Evolutionary conservation across 345 rosid genomes (phyloP).

Genomic region (Dipteronia sinensis): DNA sequence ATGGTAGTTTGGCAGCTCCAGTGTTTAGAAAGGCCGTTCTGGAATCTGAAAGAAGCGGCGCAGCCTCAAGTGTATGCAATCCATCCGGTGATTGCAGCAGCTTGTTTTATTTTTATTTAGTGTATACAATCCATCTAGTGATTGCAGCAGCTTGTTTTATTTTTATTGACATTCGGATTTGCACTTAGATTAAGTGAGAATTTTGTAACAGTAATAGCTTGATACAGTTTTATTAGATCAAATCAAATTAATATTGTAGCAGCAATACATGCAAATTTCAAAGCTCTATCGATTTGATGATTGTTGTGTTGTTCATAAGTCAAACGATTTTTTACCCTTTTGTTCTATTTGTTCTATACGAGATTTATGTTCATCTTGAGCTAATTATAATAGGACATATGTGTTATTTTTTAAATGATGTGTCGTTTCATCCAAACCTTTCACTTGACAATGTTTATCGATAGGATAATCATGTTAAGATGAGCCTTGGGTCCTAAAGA

Average conservation of each 20-base stretch:
- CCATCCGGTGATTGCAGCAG: background rate
- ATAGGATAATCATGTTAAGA: no score
- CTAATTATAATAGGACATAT: no score
- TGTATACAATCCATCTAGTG: background rate
- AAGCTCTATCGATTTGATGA: no score
- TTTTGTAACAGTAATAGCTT: background rate
- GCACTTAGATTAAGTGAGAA: background rate
- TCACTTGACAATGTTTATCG: no score
- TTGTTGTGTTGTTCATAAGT: no score
- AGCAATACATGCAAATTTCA: background rate
- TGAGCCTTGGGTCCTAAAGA: no score
- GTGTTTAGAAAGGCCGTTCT: background rate
- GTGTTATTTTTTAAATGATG: no score
- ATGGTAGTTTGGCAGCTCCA: slow-evolving; percentile 39
- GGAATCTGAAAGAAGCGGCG: background rate
- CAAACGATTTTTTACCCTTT: no score
- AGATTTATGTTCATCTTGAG: no score
- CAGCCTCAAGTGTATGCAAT: background rate
- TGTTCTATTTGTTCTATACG: no score
- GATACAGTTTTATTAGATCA: background rate
- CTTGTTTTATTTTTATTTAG: background rate
- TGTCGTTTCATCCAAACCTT: no score
- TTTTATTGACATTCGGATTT: background rate
- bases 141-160: background rate
- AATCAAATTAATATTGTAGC: background rate